These are phyloP conservation scores for Solanum sejunctum DNA, from an alignment of 257 asterid species.

Conservation along the genomic window DNA sequence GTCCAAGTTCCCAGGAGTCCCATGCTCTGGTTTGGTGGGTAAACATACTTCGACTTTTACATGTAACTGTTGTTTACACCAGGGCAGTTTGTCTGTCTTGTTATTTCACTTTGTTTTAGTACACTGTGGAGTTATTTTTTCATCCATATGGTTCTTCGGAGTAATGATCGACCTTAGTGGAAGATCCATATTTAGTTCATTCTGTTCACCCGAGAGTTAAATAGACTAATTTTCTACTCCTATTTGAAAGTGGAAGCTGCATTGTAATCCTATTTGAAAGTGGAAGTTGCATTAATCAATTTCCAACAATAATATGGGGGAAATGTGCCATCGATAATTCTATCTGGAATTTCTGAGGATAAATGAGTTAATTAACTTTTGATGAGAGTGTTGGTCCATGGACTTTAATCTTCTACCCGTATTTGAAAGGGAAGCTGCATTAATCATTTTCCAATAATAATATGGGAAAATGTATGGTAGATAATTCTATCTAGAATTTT, in stretches of 20 bases:
- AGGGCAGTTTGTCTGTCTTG: not conserved
- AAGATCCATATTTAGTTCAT: not conserved
- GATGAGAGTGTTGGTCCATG: not conserved
- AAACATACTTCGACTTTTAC: slow-evolving; percentile 5
- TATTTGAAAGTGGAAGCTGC: not conserved
- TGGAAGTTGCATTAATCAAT: not conserved
- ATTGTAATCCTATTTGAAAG: not conserved
- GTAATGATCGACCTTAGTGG: not conserved
- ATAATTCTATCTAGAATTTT: not conserved
- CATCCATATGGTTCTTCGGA: not conserved
- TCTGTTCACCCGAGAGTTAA: not conserved
- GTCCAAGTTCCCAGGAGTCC: slow-evolving; percentile 47
- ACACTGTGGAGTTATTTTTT: not conserved
- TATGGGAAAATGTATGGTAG: not conserved
- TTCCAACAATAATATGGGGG: not conserved
- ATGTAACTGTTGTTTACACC: not conserved
- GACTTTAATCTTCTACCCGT: not conserved
- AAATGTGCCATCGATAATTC: not conserved
- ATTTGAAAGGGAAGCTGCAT: not conserved
- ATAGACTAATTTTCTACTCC: not conserved
- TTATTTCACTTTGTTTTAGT: not conserved
- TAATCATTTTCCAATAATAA: not conserved
- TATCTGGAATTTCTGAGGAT: not conserved
- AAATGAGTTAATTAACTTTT: not conserved
- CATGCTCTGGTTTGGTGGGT: slow-evolving; percentile 63